Base-by-base conservation (phyloP, 164 flowering plant genomes). In the Berberis thunbergii region DNA sequence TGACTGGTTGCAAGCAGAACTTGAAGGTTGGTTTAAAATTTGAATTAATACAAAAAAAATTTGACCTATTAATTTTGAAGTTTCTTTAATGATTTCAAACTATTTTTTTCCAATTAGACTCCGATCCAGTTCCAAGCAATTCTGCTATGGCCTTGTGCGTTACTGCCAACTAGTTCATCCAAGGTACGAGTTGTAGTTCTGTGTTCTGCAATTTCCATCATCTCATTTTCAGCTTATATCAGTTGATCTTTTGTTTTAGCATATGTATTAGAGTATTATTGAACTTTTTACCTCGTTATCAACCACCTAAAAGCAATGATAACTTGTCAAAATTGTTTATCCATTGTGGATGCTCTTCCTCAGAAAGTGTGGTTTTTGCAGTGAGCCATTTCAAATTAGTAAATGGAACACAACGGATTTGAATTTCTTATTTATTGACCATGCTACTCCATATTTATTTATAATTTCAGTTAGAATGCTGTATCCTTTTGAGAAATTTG, bases 1-100 rank as follows among this genome's bases (percentile, higher is more conserved):
- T 63, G 89, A 89, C 71, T 89, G 96, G 96, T 38, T 86, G 70
- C 74, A 60, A 45, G 59, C 61, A 8, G 86, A 83, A 67, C 48
- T 71, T 42, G 78, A 80, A 73, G 89, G 91, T 84, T 62, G 45
- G 59, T 52, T 44, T 1, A 54, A 45, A 44, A 57, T 12, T 11
- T 43, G 49, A 8, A 13, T 60, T 53, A 2, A 53, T 41, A 2
- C 0, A 2, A 3, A 39, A 45, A 2, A 39, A 2, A 43, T 53
- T 7, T 42, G 41, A 26, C 41, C 13, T 54, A 1, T 9, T 8
- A 7, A 26, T 60, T 52, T 43, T 52, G 5, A 4, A 11, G 3
- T 6, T 45, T 10, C 43, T 10, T n/a, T 50, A 40, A 4, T 26
- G 41, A 38, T 57, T 7, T 57, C 13, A 6, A 26, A 3, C 7